Percentiles rank a stretch among this genome's conserved stretches.
phyloP scores from a whole-genome alignment of 306 rosid species.

The Dryas alaskensis region DNA sequence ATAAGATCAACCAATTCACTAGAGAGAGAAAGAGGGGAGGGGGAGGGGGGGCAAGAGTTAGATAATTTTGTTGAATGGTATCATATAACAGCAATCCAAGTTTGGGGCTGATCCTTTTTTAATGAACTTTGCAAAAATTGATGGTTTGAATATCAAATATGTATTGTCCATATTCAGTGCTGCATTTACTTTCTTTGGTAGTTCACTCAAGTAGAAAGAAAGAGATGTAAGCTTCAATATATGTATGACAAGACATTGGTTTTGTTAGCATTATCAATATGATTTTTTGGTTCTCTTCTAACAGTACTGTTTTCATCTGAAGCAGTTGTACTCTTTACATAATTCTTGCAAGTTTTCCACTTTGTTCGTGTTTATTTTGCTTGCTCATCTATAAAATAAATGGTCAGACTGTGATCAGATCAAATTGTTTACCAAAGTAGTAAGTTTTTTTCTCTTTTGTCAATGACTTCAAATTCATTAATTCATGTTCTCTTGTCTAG shows the following conservation, averaged over 20 bases:
- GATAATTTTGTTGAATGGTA: no score
- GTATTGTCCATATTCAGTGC: background rate
- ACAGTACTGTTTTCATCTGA: background rate
- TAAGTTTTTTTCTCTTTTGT: background rate
- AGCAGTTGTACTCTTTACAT: background rate
- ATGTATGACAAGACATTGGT: no score
- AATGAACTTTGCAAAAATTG: background rate
- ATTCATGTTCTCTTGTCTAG: background rate
- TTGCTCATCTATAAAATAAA: background rate
- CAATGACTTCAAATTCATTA: background rate
- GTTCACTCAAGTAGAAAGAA: background rate
- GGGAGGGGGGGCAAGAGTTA: no score
- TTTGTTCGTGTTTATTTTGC: background rate
- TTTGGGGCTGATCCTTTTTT: no score
- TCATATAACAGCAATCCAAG: no score
- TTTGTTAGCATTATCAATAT: no score
- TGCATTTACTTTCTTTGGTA: background rate
- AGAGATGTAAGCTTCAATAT: no score
- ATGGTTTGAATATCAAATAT: background rate
- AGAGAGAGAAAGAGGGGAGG: no score
- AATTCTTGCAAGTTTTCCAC: no score
- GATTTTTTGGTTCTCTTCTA: no score
- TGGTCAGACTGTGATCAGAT: background rate
- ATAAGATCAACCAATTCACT: no score
- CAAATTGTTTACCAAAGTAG: background rate